Evolutionary conservation across 257 asterid genomes (phyloP).

Genomic region (Solanum piurae): DNA sequence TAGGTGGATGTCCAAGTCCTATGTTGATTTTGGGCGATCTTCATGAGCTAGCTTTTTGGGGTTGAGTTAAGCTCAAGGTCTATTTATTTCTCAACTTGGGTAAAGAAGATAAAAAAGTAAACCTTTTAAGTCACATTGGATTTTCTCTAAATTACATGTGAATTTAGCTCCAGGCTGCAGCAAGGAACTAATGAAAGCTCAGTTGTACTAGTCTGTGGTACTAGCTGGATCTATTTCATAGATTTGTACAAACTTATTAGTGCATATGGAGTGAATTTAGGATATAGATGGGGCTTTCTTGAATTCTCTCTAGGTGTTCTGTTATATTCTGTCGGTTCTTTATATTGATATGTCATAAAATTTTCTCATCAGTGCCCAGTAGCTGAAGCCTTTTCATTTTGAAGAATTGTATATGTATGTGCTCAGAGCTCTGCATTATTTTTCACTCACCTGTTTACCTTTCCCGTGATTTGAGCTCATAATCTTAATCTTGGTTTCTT

Average conservation of each 20-base stretch:
- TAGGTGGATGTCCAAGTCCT: not conserved
- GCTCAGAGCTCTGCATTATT: not conserved
- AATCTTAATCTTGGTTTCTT: conserved; percentile 8
- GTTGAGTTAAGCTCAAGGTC: not conserved
- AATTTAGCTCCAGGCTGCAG: not conserved
- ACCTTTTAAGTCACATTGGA: not conserved
- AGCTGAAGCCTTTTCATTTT: not conserved
- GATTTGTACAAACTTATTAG: not conserved
- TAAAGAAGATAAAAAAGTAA: not conserved
- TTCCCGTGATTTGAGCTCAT: not conserved
- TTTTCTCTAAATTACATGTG: not conserved
- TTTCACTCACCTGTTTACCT: not conserved
- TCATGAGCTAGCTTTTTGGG: not conserved
- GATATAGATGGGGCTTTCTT: not conserved
- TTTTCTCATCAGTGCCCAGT: not conserved
- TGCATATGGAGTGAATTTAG: not conserved
- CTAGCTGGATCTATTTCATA: not conserved
- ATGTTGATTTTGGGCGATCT: not conserved
- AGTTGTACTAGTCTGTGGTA: not conserved
- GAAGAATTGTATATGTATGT: not conserved
- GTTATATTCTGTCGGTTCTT: not conserved
- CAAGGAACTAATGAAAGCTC: not conserved
- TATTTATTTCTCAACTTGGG: not conserved
- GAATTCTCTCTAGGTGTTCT: not conserved
- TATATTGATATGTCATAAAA: not conserved